These are phyloP conservation scores for Crithidia bombi DNA, from an alignment of 208 protist species.

Conservation along the genomic window DNA sequence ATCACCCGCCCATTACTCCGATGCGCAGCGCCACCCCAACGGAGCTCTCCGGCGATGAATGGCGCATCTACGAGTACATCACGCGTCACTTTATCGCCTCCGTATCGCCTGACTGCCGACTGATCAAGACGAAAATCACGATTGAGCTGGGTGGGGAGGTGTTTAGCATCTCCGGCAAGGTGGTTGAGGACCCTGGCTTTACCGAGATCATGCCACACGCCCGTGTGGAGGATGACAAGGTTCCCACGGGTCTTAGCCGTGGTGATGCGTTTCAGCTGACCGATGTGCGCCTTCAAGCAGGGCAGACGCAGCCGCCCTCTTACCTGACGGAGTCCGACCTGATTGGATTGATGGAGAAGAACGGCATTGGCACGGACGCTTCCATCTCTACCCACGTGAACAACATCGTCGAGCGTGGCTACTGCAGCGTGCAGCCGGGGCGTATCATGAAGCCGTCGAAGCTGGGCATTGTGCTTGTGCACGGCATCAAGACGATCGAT, in stretches of 20 bases:
- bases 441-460: conserved; percentile 93
- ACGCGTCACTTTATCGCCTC: conserved; percentile 90
- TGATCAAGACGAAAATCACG: conserved; percentile 71
- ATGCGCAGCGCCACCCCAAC: conserved; percentile 68
- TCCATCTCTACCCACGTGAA: conserved; percentile 99
- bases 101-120: conserved; percentile 78
- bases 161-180: conserved; percentile 75
- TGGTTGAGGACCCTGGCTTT: conserved; percentile 86
- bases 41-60: conserved; percentile 84
- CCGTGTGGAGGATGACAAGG: conserved; percentile 73
- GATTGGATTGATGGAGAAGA: conserved; percentile 97
- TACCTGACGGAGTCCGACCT: conserved; percentile 98
- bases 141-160: conserved; percentile 82
- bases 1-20: conserved; percentile 93
- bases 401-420: conserved; percentile 94
- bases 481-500: conserved; percentile 95
- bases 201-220: conserved; percentile 84
- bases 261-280: conserved; percentile 84
- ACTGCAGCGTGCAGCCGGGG: conserved; percentile 85
- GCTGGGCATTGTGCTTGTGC: conserved; percentile 93
- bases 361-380: conserved; percentile 99
- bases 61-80: conserved; percentile 92
- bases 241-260: conserved; percentile 63
- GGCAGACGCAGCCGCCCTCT: conserved; percentile 92
- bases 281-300: conserved; percentile 76